phyloP scores from a whole-genome alignment of 352 stramenopile genomes.

The Phytophthora agathidicida region DNA sequence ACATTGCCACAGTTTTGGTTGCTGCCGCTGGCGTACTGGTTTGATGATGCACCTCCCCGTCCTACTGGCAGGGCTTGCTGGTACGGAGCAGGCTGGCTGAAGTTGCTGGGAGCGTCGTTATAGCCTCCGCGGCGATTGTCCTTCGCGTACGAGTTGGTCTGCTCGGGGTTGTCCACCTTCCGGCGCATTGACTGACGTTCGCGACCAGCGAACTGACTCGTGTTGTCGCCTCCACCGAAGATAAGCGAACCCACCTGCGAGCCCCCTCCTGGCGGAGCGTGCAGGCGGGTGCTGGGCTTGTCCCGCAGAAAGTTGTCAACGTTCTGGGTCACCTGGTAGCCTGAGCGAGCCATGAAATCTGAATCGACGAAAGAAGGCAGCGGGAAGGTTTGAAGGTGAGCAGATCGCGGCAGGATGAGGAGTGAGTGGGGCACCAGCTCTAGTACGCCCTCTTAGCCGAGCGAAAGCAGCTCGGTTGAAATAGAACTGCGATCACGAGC shows the following conservation, averaged over 20 bases:
- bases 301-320: conserved; percentile 80
- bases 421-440: conserved; percentile 38
- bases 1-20: conserved; percentile 93
- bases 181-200: conserved; percentile 42
- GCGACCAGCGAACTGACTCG: conserved; percentile 59
- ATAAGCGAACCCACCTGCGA: conserved; percentile 82
- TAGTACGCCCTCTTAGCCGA: conserved; percentile 9
- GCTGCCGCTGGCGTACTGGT: conserved; percentile 79
- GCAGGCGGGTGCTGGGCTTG: conserved; percentile 79
- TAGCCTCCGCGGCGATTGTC: conserved; percentile 32
- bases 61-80: conserved; percentile 36
- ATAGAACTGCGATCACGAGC: conserved; percentile 29
- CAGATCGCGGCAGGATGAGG: conserved; percentile 29
- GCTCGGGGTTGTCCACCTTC: conserved; percentile 65
- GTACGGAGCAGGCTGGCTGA: conserved; percentile 19
- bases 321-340: conserved; percentile 76
- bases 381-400: conserved; percentile 4
- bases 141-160: conserved; percentile 56
- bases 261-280: conserved; percentile 69
- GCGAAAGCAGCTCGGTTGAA: conserved; percentile 16
- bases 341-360: conserved; percentile 56
- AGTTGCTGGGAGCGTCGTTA: conserved; percentile 29
- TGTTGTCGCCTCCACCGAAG: conserved; percentile 59
- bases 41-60: conserved; percentile 60
- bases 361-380: background rate